Evolutionary conservation across 345 rosid species (phyloP).

Genomic region (Syzygium jambos): DNA sequence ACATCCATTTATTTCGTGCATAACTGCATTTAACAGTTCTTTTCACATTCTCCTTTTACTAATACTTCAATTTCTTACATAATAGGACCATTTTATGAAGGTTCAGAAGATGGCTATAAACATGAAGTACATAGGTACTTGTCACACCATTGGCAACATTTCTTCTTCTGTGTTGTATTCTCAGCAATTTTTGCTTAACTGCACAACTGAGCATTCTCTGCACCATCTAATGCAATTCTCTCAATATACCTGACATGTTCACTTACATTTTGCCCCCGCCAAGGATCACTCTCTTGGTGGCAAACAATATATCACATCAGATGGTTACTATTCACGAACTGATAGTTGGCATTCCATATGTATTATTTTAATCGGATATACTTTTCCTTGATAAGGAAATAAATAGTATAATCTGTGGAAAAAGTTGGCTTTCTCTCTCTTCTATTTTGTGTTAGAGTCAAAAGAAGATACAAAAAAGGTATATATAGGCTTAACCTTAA

Average conservation of each 20-base stretch:
- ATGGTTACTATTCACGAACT: neutral
- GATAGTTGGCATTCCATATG: neutral
- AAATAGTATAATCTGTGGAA: neutral
- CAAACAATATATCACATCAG: neutral
- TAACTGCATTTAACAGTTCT: neutral
- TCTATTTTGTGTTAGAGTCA: too few relatives aligned
- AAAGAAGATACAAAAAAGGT: too few relatives aligned
- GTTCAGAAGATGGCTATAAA: constrained; percentile 55
- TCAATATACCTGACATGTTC: neutral
- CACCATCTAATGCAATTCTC: neutral
- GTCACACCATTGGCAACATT: neutral
- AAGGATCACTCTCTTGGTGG: neutral
- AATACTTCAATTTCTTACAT: constrained; percentile 1
- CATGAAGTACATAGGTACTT: constrained; percentile 87
- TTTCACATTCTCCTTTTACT: neutral
- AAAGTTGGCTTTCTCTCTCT: too few relatives aligned
- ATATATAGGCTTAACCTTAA: too few relatives aligned
- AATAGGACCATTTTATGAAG: constrained; percentile 69
- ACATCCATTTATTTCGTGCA: neutral
- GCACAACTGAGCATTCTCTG: neutral
- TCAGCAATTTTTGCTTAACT: neutral
- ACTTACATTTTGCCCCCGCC: neutral
- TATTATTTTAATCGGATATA: neutral
- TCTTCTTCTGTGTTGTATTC: neutral
- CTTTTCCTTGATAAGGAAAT: neutral